Evolutionary conservation across 495 filamentous ascomycete species (phyloP).

Genomic region (Tuber microsphaerosporum): DNA sequence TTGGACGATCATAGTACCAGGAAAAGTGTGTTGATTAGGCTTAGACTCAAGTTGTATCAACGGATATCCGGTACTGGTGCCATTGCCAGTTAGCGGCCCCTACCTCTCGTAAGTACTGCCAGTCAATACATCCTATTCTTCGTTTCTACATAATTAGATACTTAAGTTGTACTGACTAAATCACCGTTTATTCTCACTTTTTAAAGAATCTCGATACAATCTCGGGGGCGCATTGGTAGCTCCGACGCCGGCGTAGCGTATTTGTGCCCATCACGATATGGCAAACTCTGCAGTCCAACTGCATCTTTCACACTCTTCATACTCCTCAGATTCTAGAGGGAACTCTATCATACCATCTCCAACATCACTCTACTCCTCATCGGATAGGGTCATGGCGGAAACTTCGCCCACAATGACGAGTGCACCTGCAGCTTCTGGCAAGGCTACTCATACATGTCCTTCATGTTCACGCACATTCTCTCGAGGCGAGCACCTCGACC

Average conservation of each 20-base stretch:
- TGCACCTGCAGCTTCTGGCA: slow-evolving; percentile 11
- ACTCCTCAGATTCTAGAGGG: slow-evolving; percentile 16
- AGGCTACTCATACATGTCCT: slow-evolving; percentile 39
- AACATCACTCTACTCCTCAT: slow-evolving; percentile 28
- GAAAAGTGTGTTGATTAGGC: slow-evolving; percentile 21
- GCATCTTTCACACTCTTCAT: slow-evolving; percentile 24
- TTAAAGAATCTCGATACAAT: slow-evolving; percentile 8
- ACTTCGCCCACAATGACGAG: slow-evolving; percentile 19
- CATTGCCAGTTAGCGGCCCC: slow-evolving; percentile 12
- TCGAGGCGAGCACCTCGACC: slow-evolving; percentile 41
- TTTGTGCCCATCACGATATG: slow-evolving; percentile 8
- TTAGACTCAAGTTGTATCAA: background rate
- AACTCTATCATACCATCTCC: slow-evolving; percentile 27
- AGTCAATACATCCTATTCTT: slow-evolving; percentile 6
- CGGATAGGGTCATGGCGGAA: slow-evolving; percentile 7
- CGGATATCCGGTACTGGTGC: slow-evolving; percentile 9
- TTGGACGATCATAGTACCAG: slow-evolving; percentile 33
- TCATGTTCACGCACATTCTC: slow-evolving; percentile 39
- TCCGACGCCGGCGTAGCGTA: background rate
- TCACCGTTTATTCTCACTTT: background rate
- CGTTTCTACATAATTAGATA: background rate
- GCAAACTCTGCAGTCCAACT: slow-evolving; percentile 22
- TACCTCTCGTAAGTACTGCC: slow-evolving; percentile 24
- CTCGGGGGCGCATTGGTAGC: background rate
- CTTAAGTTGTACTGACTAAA: background rate